Conservation (phyloP, 139 green algal genomes). For the Micractinium conductrix region DNA sequence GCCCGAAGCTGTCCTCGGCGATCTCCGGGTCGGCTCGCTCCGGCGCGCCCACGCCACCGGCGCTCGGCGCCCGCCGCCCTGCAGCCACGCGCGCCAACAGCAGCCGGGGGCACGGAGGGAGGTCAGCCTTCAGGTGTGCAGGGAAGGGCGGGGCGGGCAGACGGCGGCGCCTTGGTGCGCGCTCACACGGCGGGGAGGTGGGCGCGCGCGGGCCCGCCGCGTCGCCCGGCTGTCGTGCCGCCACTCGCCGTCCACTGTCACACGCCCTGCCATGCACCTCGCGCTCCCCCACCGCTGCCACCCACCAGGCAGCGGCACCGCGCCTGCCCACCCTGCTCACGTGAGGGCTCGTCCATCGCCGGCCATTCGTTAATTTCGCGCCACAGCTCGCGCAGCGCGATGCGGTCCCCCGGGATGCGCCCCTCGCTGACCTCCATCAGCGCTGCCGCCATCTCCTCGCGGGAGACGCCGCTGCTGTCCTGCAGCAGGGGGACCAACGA, state of each 20-base stretch:
- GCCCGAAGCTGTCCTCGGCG: not conserved
- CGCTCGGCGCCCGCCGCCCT: conserved; percentile 8
- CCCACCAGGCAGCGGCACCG: not conserved
- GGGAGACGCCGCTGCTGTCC: conserved; percentile 77
- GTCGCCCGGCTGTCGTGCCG: not conserved
- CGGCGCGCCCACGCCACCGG: not conserved
- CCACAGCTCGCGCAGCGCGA: conserved; percentile 83
- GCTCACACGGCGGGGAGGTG: conserved; percentile 11
- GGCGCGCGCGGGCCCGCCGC: not conserved
- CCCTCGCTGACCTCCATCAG: conserved; percentile 84
- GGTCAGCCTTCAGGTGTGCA: too few species aligned
- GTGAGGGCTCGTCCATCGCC: conserved; percentile 39
- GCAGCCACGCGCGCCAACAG: not conserved
- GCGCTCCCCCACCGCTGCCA: not conserved
- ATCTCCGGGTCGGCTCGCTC: not conserved
- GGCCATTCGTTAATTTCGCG: conserved; percentile 87
- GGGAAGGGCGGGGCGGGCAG: too few species aligned
- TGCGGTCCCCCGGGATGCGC: conserved; percentile 80
- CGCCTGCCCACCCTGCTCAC: not conserved
- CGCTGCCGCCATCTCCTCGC: conserved; percentile 88
- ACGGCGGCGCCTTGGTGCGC: too few species aligned
- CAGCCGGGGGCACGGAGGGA: not conserved
- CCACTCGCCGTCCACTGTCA: not conserved
- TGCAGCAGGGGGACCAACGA: conserved; percentile 27
- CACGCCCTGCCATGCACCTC: not conserved